Evolutionary conservation across 1,284 basidiomycete species (phyloP).

Genomic region (Rhizopogon parksii): DNA sequence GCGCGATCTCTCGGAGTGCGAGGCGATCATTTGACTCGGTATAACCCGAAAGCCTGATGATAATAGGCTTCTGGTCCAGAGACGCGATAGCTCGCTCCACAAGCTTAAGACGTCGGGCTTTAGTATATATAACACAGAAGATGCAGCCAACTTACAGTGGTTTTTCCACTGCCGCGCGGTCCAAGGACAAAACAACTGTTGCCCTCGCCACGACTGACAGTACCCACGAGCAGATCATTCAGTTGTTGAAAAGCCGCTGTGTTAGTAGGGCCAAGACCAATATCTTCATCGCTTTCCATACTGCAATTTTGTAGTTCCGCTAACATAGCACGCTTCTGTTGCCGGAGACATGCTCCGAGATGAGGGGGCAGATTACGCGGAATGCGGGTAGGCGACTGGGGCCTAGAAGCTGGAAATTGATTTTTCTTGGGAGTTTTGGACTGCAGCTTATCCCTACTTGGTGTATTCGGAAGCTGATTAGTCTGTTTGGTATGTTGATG

Average conservation of each 20-base stretch:
- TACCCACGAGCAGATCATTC: conserved; percentile 60
- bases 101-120: conserved; percentile 35
- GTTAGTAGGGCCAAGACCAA: conserved; percentile 39
- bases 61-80: conserved; percentile 48
- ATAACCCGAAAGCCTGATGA: conserved; percentile 81
- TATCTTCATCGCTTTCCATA: conserved; percentile 27
- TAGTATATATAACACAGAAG: conserved; percentile 2
- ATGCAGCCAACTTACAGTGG: conserved; percentile 46
- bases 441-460: conserved; percentile 12
- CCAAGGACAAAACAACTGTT: conserved; percentile 86
- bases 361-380: conserved; percentile 30
- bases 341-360: conserved; percentile 37
- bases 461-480: conserved; percentile 14
- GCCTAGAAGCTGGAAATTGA: neutral
- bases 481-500: conserved; percentile 9
- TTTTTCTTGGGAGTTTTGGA: conserved; percentile 15
- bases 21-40: conserved; percentile 79
- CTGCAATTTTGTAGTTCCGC: conserved; percentile 33
- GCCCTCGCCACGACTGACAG: conserved; percentile 74
- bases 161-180: conserved; percentile 79
- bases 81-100: conserved; percentile 48
- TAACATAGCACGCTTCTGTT: conserved; percentile 57
- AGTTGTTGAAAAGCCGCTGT: conserved; percentile 47
- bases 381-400: conserved; percentile 16
- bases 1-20: conserved; percentile 89